phyloP scores from a whole-genome alignment of 129 eudicot genomes.

The Flaveria robusta region DNA sequence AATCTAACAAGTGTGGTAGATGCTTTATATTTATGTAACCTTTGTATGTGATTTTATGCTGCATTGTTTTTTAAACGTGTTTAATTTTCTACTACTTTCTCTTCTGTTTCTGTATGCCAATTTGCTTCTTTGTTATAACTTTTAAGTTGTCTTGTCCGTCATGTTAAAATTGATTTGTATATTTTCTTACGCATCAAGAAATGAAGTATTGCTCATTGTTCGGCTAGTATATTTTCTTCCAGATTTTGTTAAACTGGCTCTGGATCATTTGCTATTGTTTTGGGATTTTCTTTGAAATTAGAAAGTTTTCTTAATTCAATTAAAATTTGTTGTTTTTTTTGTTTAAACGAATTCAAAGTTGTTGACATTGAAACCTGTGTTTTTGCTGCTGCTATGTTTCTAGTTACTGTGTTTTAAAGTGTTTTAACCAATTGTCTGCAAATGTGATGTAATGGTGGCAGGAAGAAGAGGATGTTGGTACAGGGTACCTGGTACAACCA shows the following conservation, averaged over 20 bases:
- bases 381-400: background rate
- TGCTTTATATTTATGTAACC: background rate
- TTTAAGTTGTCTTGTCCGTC: background rate
- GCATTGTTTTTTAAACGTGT: background rate
- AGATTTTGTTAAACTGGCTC: background rate
- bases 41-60: background rate
- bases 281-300: background rate
- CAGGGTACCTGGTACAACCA: slow-evolving; percentile 85
- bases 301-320: background rate
- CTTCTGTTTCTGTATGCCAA: background rate
- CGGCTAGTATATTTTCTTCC: background rate
- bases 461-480: slow-evolving; percentile 76
- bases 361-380: background rate
- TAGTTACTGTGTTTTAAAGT: background rate
- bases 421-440: background rate
- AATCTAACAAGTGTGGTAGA: too few species aligned
- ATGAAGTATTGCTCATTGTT: background rate
- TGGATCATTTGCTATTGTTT: background rate
- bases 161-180: background rate
- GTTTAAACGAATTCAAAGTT: background rate
- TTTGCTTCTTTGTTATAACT: background rate
- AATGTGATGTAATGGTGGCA: slow-evolving; percentile 41
- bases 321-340: background rate
- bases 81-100: background rate
- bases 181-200: background rate